phyloP scores from a whole-genome alignment of 495 filamentous ascomycete species.

The Cudoniella acicularis region DNA sequence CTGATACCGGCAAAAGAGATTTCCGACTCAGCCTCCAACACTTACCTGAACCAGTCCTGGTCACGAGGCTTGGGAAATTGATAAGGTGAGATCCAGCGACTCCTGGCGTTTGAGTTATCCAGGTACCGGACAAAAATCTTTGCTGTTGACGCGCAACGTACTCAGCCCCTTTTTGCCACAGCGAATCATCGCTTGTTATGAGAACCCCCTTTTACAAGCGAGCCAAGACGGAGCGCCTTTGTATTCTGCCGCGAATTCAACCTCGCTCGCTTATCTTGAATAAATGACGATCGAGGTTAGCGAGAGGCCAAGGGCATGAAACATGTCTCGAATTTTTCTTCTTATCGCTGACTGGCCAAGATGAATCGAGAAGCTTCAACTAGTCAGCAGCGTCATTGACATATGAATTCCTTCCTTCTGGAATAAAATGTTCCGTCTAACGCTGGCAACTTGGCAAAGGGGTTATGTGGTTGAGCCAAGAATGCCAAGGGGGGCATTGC shows the following conservation, averaged over 20 bases:
- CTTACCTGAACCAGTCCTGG: neutral
- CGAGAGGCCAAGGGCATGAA: neutral
- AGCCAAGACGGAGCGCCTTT: neutral
- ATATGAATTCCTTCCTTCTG: neutral
- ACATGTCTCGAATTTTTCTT: neutral
- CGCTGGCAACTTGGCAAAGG: neutral
- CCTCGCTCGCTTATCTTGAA: neutral
- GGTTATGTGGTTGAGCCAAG: neutral
- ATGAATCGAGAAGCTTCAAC: neutral
- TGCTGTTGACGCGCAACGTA: neutral
- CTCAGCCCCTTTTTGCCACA: neutral
- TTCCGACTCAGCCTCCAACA: slow-evolving; percentile 1
- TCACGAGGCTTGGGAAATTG: neutral
- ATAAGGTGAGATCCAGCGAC: neutral
- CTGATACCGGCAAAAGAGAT: neutral
- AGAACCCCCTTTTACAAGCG: neutral
- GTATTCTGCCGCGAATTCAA: neutral
- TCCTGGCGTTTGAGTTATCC: neutral
- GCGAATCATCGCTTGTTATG: neutral
- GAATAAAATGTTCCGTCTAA: neutral
- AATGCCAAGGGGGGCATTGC: slow-evolving; percentile 1
- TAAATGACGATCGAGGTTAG: neutral
- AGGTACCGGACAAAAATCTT: neutral
- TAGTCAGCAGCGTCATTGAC: neutral
- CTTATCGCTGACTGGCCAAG: neutral